These are phyloP conservation scores for Pascua guehoae DNA, from an alignment of 1,284 basidiomycete species.

Conservation along the genomic window DNA sequence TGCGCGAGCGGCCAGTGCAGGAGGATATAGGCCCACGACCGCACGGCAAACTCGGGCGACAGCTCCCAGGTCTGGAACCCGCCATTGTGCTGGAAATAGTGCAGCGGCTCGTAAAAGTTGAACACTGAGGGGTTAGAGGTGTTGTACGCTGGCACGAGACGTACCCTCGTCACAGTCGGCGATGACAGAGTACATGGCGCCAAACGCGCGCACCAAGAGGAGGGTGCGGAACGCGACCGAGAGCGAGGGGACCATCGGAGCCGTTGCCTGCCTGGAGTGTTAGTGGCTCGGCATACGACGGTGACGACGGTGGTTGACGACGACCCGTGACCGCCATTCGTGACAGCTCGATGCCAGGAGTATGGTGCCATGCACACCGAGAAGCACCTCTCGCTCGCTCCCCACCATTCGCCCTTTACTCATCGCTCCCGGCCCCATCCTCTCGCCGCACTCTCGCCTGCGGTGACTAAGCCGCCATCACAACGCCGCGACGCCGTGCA, in stretches of 20 bases:
- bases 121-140: conserved; percentile 66
- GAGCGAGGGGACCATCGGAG: conserved; percentile 77
- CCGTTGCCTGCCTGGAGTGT: conserved; percentile 22
- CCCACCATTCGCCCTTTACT: too few species aligned
- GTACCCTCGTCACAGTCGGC: conserved; percentile 95
- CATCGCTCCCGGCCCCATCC: too few species aligned
- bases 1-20: conserved; percentile 58
- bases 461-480: too few species aligned
- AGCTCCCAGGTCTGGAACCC: conserved; percentile 99
- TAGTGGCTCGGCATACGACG: not conserved
- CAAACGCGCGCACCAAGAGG: conserved; percentile 73
- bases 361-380: too few species aligned
- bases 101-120: conserved; percentile 98
- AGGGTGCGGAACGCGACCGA: conserved; percentile 78
- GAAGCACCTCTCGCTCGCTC: too few species aligned
- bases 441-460: too few species aligned
- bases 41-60: conserved; percentile 80
- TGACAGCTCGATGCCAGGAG: too few species aligned
- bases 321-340: too few species aligned
- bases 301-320: not conserved
- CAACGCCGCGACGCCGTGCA: not conserved
- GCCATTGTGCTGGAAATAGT: conserved; percentile 75
- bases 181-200: conserved; percentile 93
- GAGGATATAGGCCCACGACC: conserved; percentile 90
- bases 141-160: conserved; percentile 10